Evolutionary conservation across 1,284 basidiomycete genomes (phyloP).

Genomic region (Irpex sp.): DNA sequence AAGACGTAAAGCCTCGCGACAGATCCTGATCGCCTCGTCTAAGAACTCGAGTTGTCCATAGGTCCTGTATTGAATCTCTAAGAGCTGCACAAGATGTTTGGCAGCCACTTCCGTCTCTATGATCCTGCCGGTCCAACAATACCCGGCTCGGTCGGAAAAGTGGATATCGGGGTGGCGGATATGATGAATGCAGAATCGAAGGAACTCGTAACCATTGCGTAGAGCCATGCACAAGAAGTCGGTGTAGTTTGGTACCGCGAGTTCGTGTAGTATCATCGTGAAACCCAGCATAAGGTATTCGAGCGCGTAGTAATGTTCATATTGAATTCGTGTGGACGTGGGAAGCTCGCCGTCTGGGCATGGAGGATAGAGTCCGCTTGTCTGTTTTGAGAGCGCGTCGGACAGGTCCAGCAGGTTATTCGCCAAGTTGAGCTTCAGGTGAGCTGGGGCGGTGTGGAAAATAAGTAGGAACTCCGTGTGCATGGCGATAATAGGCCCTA

Average conservation of each 20-base stretch:
- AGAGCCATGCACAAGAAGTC: not conserved
- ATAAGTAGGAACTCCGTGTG: not conserved
- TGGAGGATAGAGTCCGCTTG: not conserved
- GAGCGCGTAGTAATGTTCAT: not conserved
- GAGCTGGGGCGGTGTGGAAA: not conserved
- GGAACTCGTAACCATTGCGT: not conserved
- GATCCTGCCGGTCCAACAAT: not conserved
- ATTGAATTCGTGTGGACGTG: not conserved
- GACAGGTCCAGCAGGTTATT: not conserved
- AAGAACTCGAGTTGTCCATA: not conserved
- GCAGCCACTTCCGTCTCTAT: not conserved
- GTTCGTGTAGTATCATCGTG: not conserved
- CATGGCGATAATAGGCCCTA: not conserved
- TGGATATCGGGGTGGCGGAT: not conserved
- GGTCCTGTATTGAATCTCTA: not conserved
- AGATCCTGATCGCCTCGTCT: not conserved
- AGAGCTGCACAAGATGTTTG: not conserved
- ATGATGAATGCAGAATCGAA: not conserved
- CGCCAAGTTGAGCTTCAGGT: not conserved
- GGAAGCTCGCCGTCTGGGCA: not conserved
- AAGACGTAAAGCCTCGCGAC: not conserved
- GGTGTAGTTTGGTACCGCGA: not conserved
- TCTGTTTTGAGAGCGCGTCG: not conserved
- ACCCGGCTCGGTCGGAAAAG: not conserved
- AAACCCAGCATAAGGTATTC: not conserved